Base-by-base conservation (phyloP, 1,284 basidiomycete genomes). In the Ganoderma meredithae region DNA sequence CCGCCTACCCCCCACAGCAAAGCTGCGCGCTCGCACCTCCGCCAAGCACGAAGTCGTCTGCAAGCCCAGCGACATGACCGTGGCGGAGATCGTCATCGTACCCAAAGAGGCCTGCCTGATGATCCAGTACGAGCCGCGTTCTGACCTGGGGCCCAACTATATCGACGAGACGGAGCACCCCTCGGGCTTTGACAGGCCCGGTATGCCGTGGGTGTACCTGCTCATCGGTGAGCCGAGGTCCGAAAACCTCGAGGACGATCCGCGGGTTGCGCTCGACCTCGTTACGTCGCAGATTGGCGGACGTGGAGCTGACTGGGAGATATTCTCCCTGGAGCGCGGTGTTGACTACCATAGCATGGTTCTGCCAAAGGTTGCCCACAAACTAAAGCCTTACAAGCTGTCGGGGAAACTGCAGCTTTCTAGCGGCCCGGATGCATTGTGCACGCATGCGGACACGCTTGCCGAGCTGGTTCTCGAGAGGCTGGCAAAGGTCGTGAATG, bases 281-380 rank as follows among this genome's bases (percentile, higher is more conserved):
- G 72, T 66, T 31, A 64, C 72, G 6, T 60, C 71, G 8, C 74
- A 75, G 62, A 66, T 75, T 25, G 73, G 74, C 7, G 73, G 74
- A 0, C 70, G 72, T 19, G 74, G 74, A 8, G 65, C 62, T 40
- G 73, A 72, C 4, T 65, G 68, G 2, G 74, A 75, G 66, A 65
- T 69, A 40, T 75, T 71, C 64, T 72, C 73, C 39, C 72, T 74
- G 0, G 74, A 75, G 69, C 69, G 72, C 6, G 71, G 69, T 36
- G 56, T 71, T 47, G 67, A 73, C 25, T 74, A 75, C 65, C 74
- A 75, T 59, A 19, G 69, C 15, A 69, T 65, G 65, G 72, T 75
- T 17, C 64, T 75, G 9, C 61, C 68, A 17, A 65, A 68, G 41
- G 72, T 67, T 36, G 74, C 72, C 52, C 53, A 65, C 8, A 72